A percentile compares a stretch with the other conserved stretches of the same genome.
These are phyloP conservation scores for Sphaceloma murrayae DNA, from an alignment of 2,329 filamentous ascomycete genomes.

Conservation along the genomic window DNA sequence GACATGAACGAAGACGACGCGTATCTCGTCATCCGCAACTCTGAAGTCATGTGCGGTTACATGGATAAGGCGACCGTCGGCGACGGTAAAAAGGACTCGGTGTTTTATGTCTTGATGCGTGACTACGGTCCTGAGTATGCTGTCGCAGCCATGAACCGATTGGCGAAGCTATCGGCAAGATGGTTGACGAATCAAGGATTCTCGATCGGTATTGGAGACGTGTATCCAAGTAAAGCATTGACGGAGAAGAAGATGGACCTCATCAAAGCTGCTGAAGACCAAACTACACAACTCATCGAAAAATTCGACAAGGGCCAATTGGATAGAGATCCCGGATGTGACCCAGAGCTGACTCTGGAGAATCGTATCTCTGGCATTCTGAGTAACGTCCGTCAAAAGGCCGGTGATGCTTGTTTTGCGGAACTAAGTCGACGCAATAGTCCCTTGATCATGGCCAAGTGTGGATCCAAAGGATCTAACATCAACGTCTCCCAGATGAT, in stretches of 20 bases:
- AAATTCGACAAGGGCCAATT: slow-evolving; percentile 72
- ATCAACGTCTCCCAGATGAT: slow-evolving; percentile 99
- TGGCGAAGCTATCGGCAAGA: slow-evolving; percentile 82
- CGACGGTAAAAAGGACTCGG: slow-evolving; percentile 90
- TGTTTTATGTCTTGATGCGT: slow-evolving; percentile 93
- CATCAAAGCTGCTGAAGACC: slow-evolving; percentile 65
- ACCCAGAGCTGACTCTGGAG: slow-evolving; percentile 85
- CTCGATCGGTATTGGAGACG: slow-evolving; percentile 91
- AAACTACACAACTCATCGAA: slow-evolving; percentile 75
- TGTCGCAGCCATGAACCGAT: slow-evolving; percentile 82
- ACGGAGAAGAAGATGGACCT: slow-evolving; percentile 64
- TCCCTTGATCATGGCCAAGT: slow-evolving; percentile 92
- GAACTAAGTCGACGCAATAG: slow-evolving; percentile 87
- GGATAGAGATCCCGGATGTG: slow-evolving; percentile 77
- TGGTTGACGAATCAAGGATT: slow-evolving; percentile 86
- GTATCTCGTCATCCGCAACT: slow-evolving; percentile 89
- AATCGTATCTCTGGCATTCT: slow-evolving; percentile 84
- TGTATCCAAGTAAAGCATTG: slow-evolving; percentile 68
- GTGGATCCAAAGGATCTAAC: slow-evolving; percentile 89
- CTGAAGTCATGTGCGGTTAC: slow-evolving; percentile 89
- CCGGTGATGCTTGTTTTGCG: slow-evolving; percentile 81
- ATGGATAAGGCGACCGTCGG: slow-evolving; percentile 99
- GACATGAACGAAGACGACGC: slow-evolving; percentile 66
- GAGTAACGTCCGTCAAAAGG: slow-evolving; percentile 81
- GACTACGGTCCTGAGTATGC: slow-evolving; percentile 88